Evolutionary conservation across 1,284 basidiomycete genomes (phyloP), one percentile per base, ranked within the genome.

Genomic region (Microbotryomycetes sp.): DNA sequence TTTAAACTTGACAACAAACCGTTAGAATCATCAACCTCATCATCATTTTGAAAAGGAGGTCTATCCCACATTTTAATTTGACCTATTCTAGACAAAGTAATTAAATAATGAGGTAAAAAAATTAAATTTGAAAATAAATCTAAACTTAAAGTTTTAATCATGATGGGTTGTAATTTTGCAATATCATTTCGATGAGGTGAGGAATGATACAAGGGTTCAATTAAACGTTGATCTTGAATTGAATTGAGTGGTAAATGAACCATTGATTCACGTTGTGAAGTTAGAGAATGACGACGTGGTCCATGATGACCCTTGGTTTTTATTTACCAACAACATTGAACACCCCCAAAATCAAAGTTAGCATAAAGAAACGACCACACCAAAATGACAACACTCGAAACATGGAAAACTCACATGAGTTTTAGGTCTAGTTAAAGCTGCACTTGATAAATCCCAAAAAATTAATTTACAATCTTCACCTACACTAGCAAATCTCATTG

Each of bases 381-480:
- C 2, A 3, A 3, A 16, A 30, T 12, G 30, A 9, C 5, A 54
- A 42, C 28, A 7, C 29, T 36, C 31, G 16, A 19, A n/a, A 9
- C 36, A 19, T 42, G 12, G 54, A 32, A 6, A 31, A 61, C 63
- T 64, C 56, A 75, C 75, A 53, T 83, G 82, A 3, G 83, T 76
- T 73, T 88, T 89, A 26, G 87, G 87, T 62, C 87, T 79, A 69
- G 89, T 84, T 55, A 90, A 74, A 15, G 84, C 81, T 59, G 87
- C 83, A 72, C 85, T 87, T 2, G 88, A 90, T 70, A 94, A 91
- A 74, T 96, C 92, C 92, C 92, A 94, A 86, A 96, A 74, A 53
- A 94, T 87, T 6, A 96, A 74, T 74, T 92, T 92, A 74, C 92
- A 93, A 73, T 97, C 92, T 75, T 96, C 92, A 29, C 91, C 92